Evolutionary conservation across 2,329 filamentous ascomycete genomes (phyloP).

Genomic region (Plectosphaerella cucumerina): DNA sequence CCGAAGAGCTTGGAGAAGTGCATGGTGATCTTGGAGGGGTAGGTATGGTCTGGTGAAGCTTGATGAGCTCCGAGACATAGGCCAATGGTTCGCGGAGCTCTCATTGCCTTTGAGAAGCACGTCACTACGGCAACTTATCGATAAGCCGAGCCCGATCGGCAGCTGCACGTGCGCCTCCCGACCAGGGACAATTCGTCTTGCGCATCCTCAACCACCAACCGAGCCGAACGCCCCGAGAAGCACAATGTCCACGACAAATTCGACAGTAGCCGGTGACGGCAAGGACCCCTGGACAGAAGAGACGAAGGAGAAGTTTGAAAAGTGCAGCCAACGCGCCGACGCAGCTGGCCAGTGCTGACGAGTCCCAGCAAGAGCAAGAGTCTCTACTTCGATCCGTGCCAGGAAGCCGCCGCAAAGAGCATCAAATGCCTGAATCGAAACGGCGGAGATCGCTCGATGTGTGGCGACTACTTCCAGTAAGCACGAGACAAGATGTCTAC

Average conservation of each 20-base stretch:
- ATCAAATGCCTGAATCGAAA: conserved; percentile 88
- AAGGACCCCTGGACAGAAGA: conserved; percentile 52
- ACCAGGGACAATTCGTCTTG: too few species aligned
- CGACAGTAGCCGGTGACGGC: not conserved
- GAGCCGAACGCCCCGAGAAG: too few species aligned
- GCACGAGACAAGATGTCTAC: conserved; percentile 24
- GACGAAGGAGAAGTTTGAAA: conserved; percentile 60
- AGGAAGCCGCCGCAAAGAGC: conserved; percentile 82
- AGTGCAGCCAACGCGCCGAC: conserved; percentile 32
- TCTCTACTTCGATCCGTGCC: conserved; percentile 92
- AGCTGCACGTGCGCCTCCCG: too few species aligned
- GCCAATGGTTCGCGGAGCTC: too few species aligned
- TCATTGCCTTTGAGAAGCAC: too few species aligned
- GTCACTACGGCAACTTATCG: too few species aligned
- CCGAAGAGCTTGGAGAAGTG: not conserved
- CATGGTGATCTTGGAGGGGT: not conserved
- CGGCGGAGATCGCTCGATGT: conserved; percentile 82
- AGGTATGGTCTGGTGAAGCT: not conserved
- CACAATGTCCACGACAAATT: too few species aligned
- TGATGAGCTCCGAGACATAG: too few species aligned
- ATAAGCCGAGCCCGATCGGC: too few species aligned
- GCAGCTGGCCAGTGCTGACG: not conserved
- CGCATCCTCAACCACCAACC: too few species aligned
- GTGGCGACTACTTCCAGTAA: conserved; percentile 92
- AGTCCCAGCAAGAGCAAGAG: conserved; percentile 74